A percentile compares a stretch with the other conserved stretches of the same genome.
Conservation (phyloP, 805 yeast genomes). For the Metschnikowia henanensis region DNA sequence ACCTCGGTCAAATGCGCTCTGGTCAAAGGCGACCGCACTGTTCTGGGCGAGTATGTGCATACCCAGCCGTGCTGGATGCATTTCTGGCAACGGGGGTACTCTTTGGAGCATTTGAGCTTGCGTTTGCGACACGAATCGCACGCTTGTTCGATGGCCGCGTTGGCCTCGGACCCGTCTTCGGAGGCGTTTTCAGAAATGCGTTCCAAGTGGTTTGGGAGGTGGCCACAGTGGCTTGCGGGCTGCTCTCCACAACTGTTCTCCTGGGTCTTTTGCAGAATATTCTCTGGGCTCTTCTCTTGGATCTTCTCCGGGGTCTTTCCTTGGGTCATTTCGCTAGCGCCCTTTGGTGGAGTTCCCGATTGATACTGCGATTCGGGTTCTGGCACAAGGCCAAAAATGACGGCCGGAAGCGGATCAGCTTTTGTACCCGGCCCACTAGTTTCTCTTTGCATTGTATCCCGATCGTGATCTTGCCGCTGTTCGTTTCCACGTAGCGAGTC, state of each 20-base stretch:
- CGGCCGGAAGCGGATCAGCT: background rate
- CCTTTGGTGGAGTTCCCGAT: too few species aligned
- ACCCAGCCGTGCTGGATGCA: conserved; percentile 72
- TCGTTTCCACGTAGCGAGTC: conserved; percentile 3
- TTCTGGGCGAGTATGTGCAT: conserved; percentile 77
- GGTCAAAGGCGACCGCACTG: conserved; percentile 78
- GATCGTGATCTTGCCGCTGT: background rate
- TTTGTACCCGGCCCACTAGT: background rate
- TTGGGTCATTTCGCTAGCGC: background rate
- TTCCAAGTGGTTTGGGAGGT: background rate
- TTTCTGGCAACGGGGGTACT: conserved; percentile 71
- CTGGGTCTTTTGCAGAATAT: too few species aligned
- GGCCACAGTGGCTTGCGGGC: too few species aligned
- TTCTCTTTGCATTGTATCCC: too few species aligned
- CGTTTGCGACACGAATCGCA: conserved; percentile 85
- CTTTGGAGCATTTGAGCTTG: conserved; percentile 79
- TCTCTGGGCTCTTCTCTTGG: background rate
- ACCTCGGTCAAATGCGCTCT: conserved; percentile 78
- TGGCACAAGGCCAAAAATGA: background rate
- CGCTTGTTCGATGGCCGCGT: conserved; percentile 48
- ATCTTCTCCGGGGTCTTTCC: background rate
- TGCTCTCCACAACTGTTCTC: too few species aligned
- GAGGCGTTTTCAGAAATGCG: background rate
- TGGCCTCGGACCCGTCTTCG: background rate
- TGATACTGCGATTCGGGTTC: too few species aligned